Evolutionary conservation across 345 rosid species (phyloP).

Genomic region (Excoecaria cochinchinensis): DNA sequence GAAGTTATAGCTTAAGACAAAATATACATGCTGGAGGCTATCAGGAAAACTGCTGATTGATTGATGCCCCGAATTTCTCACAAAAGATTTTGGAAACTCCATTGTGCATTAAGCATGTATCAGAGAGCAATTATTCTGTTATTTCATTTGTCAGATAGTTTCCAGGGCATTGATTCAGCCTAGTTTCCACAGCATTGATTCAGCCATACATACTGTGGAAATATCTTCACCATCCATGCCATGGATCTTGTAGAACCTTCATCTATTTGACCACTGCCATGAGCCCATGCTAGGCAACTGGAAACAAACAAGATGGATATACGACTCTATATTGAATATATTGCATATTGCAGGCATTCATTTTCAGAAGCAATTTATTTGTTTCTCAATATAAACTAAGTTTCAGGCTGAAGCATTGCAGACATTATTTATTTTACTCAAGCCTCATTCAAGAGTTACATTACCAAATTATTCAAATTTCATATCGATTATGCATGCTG

Average conservation of each 20-base stretch:
- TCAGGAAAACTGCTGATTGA: neutral
- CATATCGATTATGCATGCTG: neutral
- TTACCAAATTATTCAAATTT: slow-evolving; percentile 7
- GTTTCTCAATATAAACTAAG: neutral
- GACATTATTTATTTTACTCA: neutral
- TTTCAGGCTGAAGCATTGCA: neutral
- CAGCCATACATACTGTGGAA: neutral
- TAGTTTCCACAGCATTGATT: neutral
- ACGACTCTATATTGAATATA: neutral
- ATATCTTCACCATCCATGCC: neutral
- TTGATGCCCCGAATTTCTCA: neutral
- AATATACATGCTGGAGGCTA: neutral
- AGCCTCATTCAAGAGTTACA: neutral
- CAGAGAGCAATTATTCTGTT: neutral
- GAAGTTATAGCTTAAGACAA: neutral
- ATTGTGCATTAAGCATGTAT: neutral
- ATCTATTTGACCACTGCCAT: neutral
- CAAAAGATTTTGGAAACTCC: neutral
- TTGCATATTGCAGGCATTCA: neutral
- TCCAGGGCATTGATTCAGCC: neutral
- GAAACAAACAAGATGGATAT: neutral
- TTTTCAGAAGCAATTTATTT: neutral
- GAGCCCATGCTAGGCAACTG: neutral
- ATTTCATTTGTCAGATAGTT: neutral
- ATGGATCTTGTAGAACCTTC: neutral